A percentile compares a stretch with the other conserved stretches of the same genome.
Evolutionary conservation across 2,329 filamentous ascomycete species (phyloP).

Genomic region (Fonsecaea multimorphosa): DNA sequence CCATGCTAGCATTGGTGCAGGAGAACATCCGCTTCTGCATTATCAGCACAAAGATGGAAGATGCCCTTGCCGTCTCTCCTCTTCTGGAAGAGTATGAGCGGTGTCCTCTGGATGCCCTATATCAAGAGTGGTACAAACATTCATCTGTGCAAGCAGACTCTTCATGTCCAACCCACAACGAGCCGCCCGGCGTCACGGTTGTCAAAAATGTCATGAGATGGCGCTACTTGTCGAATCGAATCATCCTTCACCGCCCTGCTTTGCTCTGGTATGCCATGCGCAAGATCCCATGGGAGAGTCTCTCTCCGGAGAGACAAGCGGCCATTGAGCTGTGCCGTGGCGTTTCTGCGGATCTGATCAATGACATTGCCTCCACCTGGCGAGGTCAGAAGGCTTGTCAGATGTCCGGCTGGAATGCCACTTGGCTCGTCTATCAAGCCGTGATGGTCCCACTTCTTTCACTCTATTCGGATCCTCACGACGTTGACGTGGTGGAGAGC

Average conservation of each 20-base stretch:
- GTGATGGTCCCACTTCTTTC: constrained; percentile 78
- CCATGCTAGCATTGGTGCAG: constrained; percentile 44
- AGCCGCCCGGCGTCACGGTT: constrained; percentile 30
- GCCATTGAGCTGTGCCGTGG: constrained; percentile 72
- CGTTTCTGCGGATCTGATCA: constrained; percentile 72
- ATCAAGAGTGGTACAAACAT: constrained; percentile 75
- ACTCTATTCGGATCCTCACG: constrained; percentile 69
- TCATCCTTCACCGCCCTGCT: constrained; percentile 75
- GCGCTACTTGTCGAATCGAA: constrained; percentile 78
- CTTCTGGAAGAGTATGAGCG: constrained; percentile 71
- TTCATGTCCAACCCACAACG: constrained; percentile 62
- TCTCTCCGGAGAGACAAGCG: constrained; percentile 66
- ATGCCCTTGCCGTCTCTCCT: constrained; percentile 72
- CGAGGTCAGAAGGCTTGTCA: constrained; percentile 64
- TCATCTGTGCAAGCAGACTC: constrained; percentile 68
- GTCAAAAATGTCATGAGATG: constrained; percentile 71
- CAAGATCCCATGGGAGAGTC: constrained; percentile 58
- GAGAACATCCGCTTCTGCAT: constrained; percentile 82
- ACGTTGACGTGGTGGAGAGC: constrained; percentile 56
- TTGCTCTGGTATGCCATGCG: constrained; percentile 69
- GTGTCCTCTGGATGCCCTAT: constrained; percentile 68
- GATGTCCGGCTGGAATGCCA: constrained; percentile 80
- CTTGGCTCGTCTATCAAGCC: constrained; percentile 82
- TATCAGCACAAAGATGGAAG: constrained; percentile 78
- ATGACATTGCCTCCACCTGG: constrained; percentile 74